Conservation (phyloP, 306 rosid genomes). For the Dalbergia cultrata region DNA sequence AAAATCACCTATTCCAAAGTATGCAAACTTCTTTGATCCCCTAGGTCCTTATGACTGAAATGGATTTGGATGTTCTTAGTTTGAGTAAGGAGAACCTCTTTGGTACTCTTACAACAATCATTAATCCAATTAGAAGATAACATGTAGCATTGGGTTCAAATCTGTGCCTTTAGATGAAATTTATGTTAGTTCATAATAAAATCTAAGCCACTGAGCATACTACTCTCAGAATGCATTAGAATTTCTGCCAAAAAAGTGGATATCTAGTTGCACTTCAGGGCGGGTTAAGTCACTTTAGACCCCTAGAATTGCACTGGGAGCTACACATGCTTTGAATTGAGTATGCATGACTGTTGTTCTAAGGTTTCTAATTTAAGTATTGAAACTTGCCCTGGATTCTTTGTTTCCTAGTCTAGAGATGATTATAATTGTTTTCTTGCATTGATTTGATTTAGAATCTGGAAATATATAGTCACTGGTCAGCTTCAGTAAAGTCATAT, state of each 20-base stretch:
- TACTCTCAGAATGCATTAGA: not conserved
- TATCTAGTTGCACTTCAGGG: not conserved
- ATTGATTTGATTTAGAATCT: constrained; percentile 26
- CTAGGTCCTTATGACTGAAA: not conserved
- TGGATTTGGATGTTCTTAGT: constrained; percentile 15
- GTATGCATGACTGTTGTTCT: not conserved
- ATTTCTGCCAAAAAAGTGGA: constrained; percentile 7
- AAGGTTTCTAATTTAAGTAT: not conserved
- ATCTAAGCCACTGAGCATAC: not conserved
- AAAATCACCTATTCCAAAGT: constrained; percentile 97
- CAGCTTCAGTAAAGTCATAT: too few species aligned
- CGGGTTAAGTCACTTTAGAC: not conserved
- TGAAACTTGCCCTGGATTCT: not conserved
- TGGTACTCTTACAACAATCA: not conserved
- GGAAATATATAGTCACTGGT: constrained; percentile 14
- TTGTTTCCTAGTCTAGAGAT: not conserved
- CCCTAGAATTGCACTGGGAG: not conserved
- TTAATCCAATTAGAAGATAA: not conserved
- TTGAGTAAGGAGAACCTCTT: constrained; percentile 9
- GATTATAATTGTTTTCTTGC: constrained; percentile 13
- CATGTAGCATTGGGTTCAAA: not conserved
- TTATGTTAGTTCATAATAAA: not conserved
- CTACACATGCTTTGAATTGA: not conserved
- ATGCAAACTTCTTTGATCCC: constrained; percentile 43
- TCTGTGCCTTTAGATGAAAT: constrained; percentile 9